A percentile compares a stretch with the other conserved stretches of the same genome.
These are phyloP conservation scores for Datura wrightii DNA, from an alignment of 257 asterid species.

Conservation along the genomic window DNA sequence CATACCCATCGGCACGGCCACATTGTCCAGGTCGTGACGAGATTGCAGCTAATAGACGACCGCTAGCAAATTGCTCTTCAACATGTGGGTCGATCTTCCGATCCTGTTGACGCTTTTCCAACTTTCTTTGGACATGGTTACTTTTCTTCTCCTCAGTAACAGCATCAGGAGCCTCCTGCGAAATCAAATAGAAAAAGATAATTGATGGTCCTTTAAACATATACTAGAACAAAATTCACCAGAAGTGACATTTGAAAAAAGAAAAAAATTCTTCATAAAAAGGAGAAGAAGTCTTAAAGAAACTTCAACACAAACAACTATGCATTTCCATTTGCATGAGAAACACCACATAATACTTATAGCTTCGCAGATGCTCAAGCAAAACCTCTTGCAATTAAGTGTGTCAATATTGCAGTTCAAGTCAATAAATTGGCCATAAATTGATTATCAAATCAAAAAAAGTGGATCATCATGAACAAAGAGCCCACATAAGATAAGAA, in stretches of 20 bases:
- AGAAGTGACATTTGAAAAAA: not conserved
- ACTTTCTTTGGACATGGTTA: conserved; percentile 49
- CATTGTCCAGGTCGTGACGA: conserved; percentile 63
- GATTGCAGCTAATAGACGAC: conserved; percentile 57
- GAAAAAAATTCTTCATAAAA: not conserved
- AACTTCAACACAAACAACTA: not conserved
- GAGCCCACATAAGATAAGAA: not conserved
- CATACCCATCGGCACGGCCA: conserved; percentile 61
- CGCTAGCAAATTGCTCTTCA: conserved; percentile 57
- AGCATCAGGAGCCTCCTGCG: conserved; percentile 42
- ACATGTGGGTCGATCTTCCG: conserved; percentile 56
- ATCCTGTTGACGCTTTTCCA: conserved; percentile 55
- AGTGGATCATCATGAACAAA: not conserved
- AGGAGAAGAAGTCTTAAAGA: not conserved
- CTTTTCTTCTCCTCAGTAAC: conserved; percentile 55
- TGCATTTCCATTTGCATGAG: not conserved
- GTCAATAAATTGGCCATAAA: not conserved
- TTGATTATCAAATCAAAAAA: not conserved
- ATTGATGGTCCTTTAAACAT: not conserved
- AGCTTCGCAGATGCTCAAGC: not conserved
- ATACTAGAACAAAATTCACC: not conserved
- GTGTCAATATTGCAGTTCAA: not conserved
- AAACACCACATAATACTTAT: not conserved
- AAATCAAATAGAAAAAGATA: not conserved
- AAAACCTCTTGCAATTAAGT: not conserved